These are phyloP conservation scores for Termitomyces sp. DNA, from an alignment of 768 basidiomycete species.

Conservation along the genomic window DNA sequence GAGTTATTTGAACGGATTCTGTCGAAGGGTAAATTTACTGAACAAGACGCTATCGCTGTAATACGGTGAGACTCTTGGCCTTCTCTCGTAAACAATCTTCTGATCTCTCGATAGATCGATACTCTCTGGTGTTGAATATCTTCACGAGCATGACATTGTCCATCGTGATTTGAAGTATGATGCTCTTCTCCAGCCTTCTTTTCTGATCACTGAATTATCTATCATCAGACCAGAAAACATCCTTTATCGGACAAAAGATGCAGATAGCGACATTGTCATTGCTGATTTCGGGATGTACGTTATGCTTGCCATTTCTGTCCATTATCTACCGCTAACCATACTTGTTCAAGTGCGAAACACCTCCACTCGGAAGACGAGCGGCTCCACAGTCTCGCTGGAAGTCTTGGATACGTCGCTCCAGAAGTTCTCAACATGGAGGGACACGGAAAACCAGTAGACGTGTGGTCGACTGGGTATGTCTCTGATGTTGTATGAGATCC, in stretches of 20 bases:
- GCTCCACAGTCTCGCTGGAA: slow-evolving; percentile 68
- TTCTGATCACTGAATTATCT: neutral
- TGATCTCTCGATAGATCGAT: slow-evolving; percentile 53
- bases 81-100: neutral
- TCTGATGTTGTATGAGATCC: neutral
- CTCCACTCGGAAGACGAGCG: slow-evolving; percentile 67
- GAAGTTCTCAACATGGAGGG: slow-evolving; percentile 78
- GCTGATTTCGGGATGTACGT: slow-evolving; percentile 95
- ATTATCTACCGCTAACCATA: neutral
- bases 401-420: slow-evolving; percentile 89
- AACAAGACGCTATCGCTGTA: slow-evolving; percentile 80
- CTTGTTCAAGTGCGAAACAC: slow-evolving; percentile 65
- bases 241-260: slow-evolving; percentile 74
- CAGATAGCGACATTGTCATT: slow-evolving; percentile 85
- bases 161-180: slow-evolving; percentile 91
- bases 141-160: slow-evolving; percentile 90
- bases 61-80: slow-evolving; percentile 47
- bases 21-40: slow-evolving; percentile 86
- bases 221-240: slow-evolving; percentile 86
- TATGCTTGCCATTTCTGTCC: slow-evolving; percentile 17
- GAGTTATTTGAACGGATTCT: slow-evolving; percentile 91
- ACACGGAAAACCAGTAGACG: slow-evolving; percentile 88
- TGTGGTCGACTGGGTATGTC: slow-evolving; percentile 87
- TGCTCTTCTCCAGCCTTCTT: neutral
- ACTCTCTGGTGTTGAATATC: slow-evolving; percentile 79